phyloP scores from a whole-genome alignment of 495 filamentous ascomycete genomes.

The Hypoxylon intermedium region DNA sequence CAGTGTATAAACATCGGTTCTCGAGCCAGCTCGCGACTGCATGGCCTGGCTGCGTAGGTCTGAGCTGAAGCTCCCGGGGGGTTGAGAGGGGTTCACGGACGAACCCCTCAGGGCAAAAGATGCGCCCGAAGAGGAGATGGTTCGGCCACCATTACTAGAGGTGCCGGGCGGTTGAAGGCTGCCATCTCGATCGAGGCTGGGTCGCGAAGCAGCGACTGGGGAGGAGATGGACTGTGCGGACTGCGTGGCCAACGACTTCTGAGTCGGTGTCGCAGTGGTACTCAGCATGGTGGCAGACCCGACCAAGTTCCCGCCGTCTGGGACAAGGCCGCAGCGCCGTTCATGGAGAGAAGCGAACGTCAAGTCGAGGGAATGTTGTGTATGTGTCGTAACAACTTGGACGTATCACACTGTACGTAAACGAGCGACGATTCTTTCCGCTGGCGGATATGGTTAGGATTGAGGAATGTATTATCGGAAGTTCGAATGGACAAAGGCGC shows the following conservation, averaged over 20 bases:
- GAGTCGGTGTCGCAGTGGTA: conserved; percentile 73
- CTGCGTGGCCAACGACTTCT: conserved; percentile 69
- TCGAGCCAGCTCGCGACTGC: conserved; percentile 71
- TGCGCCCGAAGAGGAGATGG: conserved; percentile 65
- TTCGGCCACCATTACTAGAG: conserved; percentile 51
- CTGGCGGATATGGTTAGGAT: neutral
- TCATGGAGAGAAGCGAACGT: conserved; percentile 32
- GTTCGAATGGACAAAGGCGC: conserved; percentile 5
- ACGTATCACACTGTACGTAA: conserved; percentile 12
- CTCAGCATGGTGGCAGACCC: conserved; percentile 65
- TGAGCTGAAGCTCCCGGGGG: conserved; percentile 91
- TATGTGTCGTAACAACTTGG: conserved; percentile 16
- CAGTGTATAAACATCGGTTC: conserved; percentile 67
- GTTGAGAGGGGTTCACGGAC: conserved; percentile 70
- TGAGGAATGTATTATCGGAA: neutral
- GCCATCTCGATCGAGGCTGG: conserved; percentile 63
- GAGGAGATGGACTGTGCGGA: conserved; percentile 49
- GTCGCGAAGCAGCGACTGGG: conserved; percentile 39
- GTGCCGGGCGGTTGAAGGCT: conserved; percentile 57
- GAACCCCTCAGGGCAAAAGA: conserved; percentile 68
- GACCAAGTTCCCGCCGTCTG: conserved; percentile 58
- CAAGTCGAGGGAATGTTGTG: conserved; percentile 3
- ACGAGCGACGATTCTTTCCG: conserved; percentile 10
- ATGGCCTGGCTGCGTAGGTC: conserved; percentile 79
- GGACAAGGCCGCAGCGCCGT: conserved; percentile 26